phyloP scores from a whole-genome alignment of 2,329 filamentous ascomycete species.

The Ceratocystis eucalypticola region DNA sequence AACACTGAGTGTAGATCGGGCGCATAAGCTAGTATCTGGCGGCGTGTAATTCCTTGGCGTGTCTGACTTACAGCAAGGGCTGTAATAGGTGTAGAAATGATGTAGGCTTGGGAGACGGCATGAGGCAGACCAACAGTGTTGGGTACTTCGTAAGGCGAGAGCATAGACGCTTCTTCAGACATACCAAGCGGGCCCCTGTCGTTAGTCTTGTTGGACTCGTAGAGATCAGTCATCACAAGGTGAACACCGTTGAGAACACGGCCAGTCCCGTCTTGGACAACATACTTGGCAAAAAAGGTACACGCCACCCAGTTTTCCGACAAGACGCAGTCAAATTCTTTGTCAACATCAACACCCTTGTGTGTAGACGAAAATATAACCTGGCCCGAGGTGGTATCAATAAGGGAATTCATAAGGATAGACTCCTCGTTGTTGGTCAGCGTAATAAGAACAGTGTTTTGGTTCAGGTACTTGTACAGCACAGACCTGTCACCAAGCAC shows the following conservation, averaged over 20 bases:
- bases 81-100: slow-evolving; percentile 66
- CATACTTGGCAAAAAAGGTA: slow-evolving; percentile 55
- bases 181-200: slow-evolving; percentile 64
- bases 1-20: slow-evolving; percentile 60
- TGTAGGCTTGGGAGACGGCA: slow-evolving; percentile 65
- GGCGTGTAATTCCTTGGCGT: slow-evolving; percentile 76
- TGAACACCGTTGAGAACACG: slow-evolving; percentile 68
- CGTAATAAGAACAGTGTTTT: slow-evolving; percentile 68
- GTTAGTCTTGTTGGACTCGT: slow-evolving; percentile 71
- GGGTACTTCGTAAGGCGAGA: slow-evolving; percentile 48
- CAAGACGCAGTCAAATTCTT: slow-evolving; percentile 62
- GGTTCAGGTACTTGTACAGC: slow-evolving; percentile 92
- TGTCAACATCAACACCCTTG: slow-evolving; percentile 56
- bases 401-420: slow-evolving; percentile 57
- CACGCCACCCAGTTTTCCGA: slow-evolving; percentile 96
- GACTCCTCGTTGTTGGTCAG: slow-evolving; percentile 45
- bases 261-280: slow-evolving; percentile 37
- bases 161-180: slow-evolving; percentile 57
- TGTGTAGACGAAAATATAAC: slow-evolving; percentile 60
- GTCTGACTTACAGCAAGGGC: slow-evolving; percentile 77
- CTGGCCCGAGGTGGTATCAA: slow-evolving; percentile 77
- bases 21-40: slow-evolving; percentile 67
- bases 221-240: slow-evolving; percentile 74
- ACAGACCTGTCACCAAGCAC: slow-evolving; percentile 88
- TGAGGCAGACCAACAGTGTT: slow-evolving; percentile 51